Evolutionary conservation across 805 yeast species (phyloP), one percentile per base, ranked within the genome.

Genomic region (Candida khao-thaluensis): DNA sequence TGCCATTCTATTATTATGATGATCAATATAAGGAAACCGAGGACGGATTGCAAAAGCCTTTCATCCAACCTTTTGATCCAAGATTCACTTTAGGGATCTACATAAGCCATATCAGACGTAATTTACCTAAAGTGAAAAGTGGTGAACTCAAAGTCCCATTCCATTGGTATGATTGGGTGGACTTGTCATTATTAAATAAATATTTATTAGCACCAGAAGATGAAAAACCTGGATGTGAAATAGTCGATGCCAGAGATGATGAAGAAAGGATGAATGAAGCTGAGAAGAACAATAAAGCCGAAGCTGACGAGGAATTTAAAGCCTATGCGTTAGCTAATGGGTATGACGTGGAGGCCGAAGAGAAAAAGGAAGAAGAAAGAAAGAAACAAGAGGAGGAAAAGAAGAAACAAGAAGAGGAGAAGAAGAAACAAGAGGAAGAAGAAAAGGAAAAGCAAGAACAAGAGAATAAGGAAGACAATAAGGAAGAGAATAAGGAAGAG

Each of bases 111-210:
- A 17, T 54, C 7, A 43, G 38, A 10, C 41, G 35, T 9, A n/a
- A 30, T 3, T 25, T 45, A 12, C 30, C 20, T 8, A 22, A 30
- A 8, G 14, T 37, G 2, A 41, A 34, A 1, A 22, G 32, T 9
- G 17, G 21, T 30, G 33, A 26, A 37, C 30, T 38, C 30, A 23
- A 42, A 43, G 49, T 49, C 6, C 74, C 76, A 1, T 76, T 77
- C 56, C 76, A 75, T 47, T 77, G 81, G 82, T 64, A 63, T 41
- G 82, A 77, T 51, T 76, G 80, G 73, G 64, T 67, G 3, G 79
- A 76, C 42, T 59, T 75, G 58, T 62, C 69, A 6, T 57, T 60
- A 17, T 54, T 73, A 44, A 58, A 64, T 34, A 61, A 66, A 33
- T 52, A 68, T 44, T 35, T 56, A 9, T 47, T 53, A 28, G 53